Base-by-base conservation (phyloP, 495 filamentous ascomycete genomes). In the Monascus purpureus region DNA sequence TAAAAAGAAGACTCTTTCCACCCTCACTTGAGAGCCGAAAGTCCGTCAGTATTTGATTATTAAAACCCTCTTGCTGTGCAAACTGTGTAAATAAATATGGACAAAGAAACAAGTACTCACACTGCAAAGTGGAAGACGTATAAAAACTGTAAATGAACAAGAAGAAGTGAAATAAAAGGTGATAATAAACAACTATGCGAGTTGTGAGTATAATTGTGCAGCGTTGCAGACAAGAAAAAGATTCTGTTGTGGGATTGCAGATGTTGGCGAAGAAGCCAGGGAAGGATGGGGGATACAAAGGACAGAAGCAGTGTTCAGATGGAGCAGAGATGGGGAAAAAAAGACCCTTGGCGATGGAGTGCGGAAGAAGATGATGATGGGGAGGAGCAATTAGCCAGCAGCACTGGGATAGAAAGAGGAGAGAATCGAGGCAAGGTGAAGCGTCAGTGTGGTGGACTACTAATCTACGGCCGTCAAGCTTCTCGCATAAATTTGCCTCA, bases 71-170 rank as follows among this genome's bases (percentile, higher is more conserved):
- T n/a, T 36, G 33, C 12, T 41, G 13, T 4, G 20, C 15, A 35
- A 20, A 13, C 25, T 19, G 24, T 15, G 17, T 19, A 22, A 17
- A 28, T 13, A 25, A 30, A 32, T 43, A 25, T 28, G 18, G 18
- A n/a, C n/a, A n/a, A n/a, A 27, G 20, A 35, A 32, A 8, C 28
- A 15, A 16, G 31, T 29, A 53, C 55, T 52, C 43, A 61, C 52
- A 55, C 56, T 55, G 51, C 53, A 39, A 46, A 37, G 52, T 45
- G 28, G 29, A 50, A 41, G 31, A 33, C 29, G 35, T 20, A 41
- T 36, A 38, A 49, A 47, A 42, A 38, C 39, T 36, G 29, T 33
- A 43, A 45, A 37, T 30, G 42, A 35, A 36, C 17, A 26, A 39
- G 16, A 37, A 19, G 26, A 3, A 17, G n/a, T 17, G 25, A 15